Evolutionary conservation across 1,284 basidiomycete genomes (phyloP).

Genomic region (Exsudoporus floridanus): DNA sequence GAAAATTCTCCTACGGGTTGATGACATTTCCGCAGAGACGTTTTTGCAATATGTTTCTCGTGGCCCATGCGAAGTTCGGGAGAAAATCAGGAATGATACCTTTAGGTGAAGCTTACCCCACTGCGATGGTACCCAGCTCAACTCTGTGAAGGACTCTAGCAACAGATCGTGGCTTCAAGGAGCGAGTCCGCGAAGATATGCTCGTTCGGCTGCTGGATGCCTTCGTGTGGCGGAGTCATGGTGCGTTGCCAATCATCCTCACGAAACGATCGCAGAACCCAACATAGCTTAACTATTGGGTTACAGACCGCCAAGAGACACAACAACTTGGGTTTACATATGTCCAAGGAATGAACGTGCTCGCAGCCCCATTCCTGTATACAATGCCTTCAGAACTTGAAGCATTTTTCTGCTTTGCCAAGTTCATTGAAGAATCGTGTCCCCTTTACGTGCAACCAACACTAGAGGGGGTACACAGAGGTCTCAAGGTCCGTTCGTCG

Average conservation of each 20-base stretch:
- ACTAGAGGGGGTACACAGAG: constrained; percentile 90
- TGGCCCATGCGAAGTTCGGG: constrained; percentile 83
- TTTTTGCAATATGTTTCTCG: constrained; percentile 82
- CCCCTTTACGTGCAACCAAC: constrained; percentile 96
- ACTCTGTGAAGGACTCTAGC: constrained; percentile 75
- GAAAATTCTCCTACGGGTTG: constrained; percentile 87
- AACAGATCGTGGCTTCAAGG: constrained; percentile 93
- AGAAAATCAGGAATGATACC: constrained; percentile 85
- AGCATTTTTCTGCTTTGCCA: constrained; percentile 93
- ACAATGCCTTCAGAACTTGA: constrained; percentile 95
- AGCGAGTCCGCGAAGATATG: constrained; percentile 93
- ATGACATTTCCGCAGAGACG: constrained; percentile 70
- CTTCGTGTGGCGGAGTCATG: constrained; percentile 93
- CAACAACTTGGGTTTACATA: constrained; percentile 85
- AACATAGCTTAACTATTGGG: not conserved
- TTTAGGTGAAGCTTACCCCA: constrained; percentile 55
- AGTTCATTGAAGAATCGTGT: constrained; percentile 91
- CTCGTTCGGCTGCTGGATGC: constrained; percentile 93
- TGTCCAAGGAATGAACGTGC: constrained; percentile 98
- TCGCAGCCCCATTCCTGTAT: constrained; percentile 95
- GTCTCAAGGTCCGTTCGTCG: constrained; percentile 70
- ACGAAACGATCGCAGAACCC: not conserved
- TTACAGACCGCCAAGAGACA: constrained; percentile 65
- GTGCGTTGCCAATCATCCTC: constrained; percentile 39
- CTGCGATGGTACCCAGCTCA: constrained; percentile 4